These are phyloP conservation scores for Paramecium sonneborni DNA, from an alignment of 73 alveolate genomes.

Conservation along the genomic window DNA sequence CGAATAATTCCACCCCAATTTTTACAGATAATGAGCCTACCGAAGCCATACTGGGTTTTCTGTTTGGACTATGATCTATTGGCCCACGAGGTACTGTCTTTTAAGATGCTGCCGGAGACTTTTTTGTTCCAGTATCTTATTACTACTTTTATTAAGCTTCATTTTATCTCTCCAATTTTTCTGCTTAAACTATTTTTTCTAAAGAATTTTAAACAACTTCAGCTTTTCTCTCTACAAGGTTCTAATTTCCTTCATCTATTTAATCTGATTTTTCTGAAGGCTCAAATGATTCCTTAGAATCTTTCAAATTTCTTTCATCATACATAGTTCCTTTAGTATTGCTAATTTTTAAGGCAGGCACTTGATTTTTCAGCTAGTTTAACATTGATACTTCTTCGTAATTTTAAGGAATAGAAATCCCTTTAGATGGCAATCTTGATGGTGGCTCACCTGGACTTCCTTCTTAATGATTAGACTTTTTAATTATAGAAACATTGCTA, in stretches of 20 bases:
- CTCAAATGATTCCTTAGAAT: not conserved
- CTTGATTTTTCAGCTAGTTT: not conserved
- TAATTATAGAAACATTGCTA: not conserved
- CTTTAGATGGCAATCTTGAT: not conserved
- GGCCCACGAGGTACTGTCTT: not conserved
- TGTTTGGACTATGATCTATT: constrained; percentile 28
- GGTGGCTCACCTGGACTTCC: not conserved
- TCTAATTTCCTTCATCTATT: not conserved
- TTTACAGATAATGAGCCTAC: not conserved
- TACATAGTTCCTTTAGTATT: not conserved
- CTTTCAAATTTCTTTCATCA: not conserved
- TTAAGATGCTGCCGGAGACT: not conserved
- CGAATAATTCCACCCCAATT: constrained; percentile 39
- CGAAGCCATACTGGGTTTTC: constrained; percentile 1
- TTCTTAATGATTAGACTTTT: not conserved
- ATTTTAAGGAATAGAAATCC: not conserved
- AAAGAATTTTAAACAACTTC: not conserved
- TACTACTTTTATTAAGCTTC: not conserved
- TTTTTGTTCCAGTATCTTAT: not conserved
- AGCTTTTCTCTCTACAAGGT: not conserved
- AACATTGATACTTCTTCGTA: not conserved
- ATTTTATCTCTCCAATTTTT: not conserved
- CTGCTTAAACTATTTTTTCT: not conserved
- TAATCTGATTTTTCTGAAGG: not conserved
- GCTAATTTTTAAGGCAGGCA: not conserved